A percentile compares a stretch with the other conserved stretches of the same genome.
Evolutionary conservation across 805 yeast genomes (phyloP).

Genomic region (Candida jianshihensis): DNA sequence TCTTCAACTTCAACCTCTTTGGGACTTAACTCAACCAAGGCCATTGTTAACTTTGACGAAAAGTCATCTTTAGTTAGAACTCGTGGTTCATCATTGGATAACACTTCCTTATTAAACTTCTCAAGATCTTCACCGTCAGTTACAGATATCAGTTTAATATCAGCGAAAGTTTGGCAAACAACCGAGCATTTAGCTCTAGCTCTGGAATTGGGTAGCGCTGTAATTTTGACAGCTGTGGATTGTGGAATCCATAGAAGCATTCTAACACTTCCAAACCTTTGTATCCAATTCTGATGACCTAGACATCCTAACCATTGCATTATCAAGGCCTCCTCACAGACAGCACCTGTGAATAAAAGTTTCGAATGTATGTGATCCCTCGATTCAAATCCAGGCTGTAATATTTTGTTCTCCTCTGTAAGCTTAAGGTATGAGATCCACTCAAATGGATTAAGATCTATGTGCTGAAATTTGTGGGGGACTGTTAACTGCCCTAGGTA

Average conservation of each 20-base stretch:
- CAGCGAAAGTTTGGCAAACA: slow-evolving; percentile 58
- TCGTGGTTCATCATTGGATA: slow-evolving; percentile 25
- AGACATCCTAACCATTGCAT: slow-evolving; percentile 72
- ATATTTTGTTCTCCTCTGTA: slow-evolving; percentile 36
- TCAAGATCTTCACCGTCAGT: slow-evolving; percentile 20
- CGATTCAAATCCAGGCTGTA: slow-evolving; percentile 31
- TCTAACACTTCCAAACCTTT: slow-evolving; percentile 64
- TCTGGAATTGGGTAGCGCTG: slow-evolving; percentile 45
- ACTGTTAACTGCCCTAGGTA: slow-evolving; percentile 1
- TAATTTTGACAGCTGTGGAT: slow-evolving; percentile 50
- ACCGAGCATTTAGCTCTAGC: slow-evolving; percentile 58
- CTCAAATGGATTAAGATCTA: slow-evolving; percentile 47
- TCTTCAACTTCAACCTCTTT: slow-evolving; percentile 33
- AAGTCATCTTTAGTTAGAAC: slow-evolving; percentile 23
- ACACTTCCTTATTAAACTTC: slow-evolving; percentile 13
- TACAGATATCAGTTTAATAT: slow-evolving; percentile 48
- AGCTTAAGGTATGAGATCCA: slow-evolving; percentile 57
- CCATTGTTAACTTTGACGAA: slow-evolving; percentile 18
- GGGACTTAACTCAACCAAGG: slow-evolving; percentile 53
- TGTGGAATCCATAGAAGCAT: slow-evolving; percentile 66
- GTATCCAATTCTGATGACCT: slow-evolving; percentile 67
- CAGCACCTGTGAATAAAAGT: slow-evolving; percentile 52
- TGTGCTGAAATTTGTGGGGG: slow-evolving; percentile 25
- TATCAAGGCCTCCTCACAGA: slow-evolving; percentile 58
- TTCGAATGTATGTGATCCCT: slow-evolving; percentile 42